These are phyloP conservation scores for Umbelopsis vinacea DNA, from an alignment of 192 early-diverging fungal genomes.

Conservation along the genomic window DNA sequence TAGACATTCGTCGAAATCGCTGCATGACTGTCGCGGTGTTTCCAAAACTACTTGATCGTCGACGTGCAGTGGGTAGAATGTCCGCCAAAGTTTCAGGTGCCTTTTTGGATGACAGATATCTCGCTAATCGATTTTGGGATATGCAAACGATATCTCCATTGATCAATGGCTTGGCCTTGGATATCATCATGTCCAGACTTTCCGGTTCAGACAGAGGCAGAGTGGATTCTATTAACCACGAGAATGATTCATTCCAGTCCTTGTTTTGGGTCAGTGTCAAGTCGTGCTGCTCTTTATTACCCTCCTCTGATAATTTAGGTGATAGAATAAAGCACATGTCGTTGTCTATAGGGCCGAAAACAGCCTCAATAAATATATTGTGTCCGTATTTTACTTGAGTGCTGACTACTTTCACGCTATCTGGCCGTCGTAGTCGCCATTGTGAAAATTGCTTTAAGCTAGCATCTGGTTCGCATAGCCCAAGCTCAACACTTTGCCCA, in stretches of 20 bases:
- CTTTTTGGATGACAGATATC: constrained; percentile 11
- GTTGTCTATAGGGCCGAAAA: background rate
- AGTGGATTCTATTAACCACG: background rate
- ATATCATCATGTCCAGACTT: constrained; percentile 3
- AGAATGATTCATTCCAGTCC: constrained; percentile 8
- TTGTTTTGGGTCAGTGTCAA: background rate
- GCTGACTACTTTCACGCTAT: background rate
- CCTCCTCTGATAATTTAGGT: background rate
- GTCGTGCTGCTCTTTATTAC: background rate
- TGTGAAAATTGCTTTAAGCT: background rate
- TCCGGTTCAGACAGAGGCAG: background rate
- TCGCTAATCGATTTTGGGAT: constrained; percentile 1
- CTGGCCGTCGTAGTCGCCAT: background rate
- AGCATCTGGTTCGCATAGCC: background rate
- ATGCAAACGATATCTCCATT: constrained; percentile 5
- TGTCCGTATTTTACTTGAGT: constrained; percentile 7
- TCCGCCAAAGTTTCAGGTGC: background rate
- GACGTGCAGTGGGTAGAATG: background rate
- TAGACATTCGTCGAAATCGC: background rate
- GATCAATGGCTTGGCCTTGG: background rate
- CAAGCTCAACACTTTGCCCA: background rate
- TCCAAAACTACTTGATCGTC: constrained; percentile 11
- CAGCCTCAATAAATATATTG: constrained; percentile 6
- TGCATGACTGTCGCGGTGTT: background rate
- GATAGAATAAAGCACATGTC: constrained; percentile 4